phyloP scores from a whole-genome alignment of 2,329 filamentous ascomycete species.

The Colletotrichum paranaense region DNA sequence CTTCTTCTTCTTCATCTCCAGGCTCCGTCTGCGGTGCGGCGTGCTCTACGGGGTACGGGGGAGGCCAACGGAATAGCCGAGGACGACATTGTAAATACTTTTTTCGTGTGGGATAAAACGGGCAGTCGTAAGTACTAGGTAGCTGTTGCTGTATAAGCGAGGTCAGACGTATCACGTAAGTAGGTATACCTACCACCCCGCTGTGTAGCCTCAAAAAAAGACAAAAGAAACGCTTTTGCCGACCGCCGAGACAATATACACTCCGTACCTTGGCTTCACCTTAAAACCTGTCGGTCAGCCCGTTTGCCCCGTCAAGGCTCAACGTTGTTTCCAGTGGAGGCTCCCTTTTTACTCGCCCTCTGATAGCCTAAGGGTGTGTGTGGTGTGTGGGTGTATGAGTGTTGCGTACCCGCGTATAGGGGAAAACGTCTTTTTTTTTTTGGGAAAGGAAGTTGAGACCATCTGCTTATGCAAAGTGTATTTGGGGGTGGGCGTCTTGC shows the following conservation, averaged over 20 bases:
- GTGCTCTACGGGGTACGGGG: background rate
- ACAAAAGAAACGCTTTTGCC: no score
- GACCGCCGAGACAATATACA: background rate
- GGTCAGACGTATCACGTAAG: no score
- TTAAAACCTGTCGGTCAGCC: background rate
- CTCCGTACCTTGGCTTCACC: no score
- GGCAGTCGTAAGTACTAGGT: background rate
- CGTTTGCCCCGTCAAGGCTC: background rate
- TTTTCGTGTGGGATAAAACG: background rate
- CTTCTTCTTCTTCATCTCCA: background rate
- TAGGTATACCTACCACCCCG: background rate
- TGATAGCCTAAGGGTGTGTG: background rate
- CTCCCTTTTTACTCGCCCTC: background rate
- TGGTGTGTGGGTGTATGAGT: background rate
- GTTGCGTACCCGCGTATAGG: no score
- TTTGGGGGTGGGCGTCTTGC: background rate
- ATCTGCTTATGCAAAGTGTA: background rate
- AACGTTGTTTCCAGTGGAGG: background rate
- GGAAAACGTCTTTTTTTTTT: background rate
- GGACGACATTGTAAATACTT: background rate
- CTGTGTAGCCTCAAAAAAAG: no score
- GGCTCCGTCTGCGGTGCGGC: background rate
- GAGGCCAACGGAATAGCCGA: background rate
- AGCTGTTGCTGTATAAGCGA: conserved; percentile 12
- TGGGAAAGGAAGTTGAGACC: conserved; percentile 12